Percentiles rank a stretch among this genome's conserved stretches.
These are phyloP conservation scores for Tulasnella sp. DNA, from an alignment of 768 basidiomycete genomes.

Conservation along the genomic window DNA sequence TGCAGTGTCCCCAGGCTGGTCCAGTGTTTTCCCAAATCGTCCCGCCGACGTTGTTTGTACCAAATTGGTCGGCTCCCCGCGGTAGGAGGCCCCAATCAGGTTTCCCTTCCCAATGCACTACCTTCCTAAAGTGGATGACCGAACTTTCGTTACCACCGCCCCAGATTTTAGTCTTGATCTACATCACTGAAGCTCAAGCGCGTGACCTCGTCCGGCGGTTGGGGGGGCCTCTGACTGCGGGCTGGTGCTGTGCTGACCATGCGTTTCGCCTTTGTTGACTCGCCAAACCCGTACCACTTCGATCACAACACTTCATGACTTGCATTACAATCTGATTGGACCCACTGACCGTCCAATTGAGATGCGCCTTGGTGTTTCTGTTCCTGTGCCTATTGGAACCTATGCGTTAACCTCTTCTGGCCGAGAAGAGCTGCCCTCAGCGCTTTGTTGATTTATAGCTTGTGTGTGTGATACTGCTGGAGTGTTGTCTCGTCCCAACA, in stretches of 20 bases:
- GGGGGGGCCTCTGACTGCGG: not conserved
- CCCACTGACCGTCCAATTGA: not conserved
- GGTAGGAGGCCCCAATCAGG: not conserved
- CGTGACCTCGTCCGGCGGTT: not conserved
- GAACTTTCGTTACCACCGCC: not conserved
- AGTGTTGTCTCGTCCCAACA: no score
- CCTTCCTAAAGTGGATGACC: not conserved
- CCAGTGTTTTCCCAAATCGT: not conserved
- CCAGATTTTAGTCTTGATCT: not conserved
- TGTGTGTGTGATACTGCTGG: no score
- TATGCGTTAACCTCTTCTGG: no score
- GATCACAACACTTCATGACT: not conserved
- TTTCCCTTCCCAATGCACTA: not conserved
- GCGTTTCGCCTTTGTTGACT: not conserved
- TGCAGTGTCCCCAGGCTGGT: not conserved
- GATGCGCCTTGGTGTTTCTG: no score
- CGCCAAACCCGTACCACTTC: not conserved
- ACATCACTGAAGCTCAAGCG: not conserved
- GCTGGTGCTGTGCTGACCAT: not conserved
- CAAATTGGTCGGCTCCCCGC: not conserved
- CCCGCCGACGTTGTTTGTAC: not conserved
- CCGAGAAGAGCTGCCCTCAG: no score
- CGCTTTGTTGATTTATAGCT: no score
- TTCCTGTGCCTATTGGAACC: no score
- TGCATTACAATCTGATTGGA: not conserved